Base-by-base conservation (phyloP, 2,329 filamentous ascomycete genomes). In the Paradendryphiella salina region DNA sequence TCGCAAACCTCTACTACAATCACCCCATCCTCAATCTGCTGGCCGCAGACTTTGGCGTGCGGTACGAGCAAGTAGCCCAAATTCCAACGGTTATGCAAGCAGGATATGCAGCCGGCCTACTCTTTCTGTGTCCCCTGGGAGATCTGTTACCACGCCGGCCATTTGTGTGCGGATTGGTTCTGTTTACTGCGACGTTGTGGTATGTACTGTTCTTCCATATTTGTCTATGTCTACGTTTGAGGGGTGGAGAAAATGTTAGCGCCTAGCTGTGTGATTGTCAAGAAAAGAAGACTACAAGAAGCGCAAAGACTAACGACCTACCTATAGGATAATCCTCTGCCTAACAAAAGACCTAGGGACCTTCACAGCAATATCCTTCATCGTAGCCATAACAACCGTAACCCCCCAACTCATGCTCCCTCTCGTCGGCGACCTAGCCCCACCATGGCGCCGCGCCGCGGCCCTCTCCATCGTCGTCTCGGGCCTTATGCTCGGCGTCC, bases 1-100 rank as follows among this genome's bases (percentile, higher is more conserved):
- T 92, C 5, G 88, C 88, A 14, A 92, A 92, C 60, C 76, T 93
- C 3, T 93, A 93, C 74, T 91, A 93, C 72, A 89, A 82, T 52
- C 88, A 92, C 63, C 88, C 89, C 0, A 88, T 93, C 38, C 76
- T 93, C 18, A 90, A 91, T 65, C 82, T 88, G 42, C 79, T 94
- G 33, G 88, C 89, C 0, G 70, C 78, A 8, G 85, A 88, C 13
- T 93, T 94, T 64, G 65, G 80, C 45, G 85, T 93, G 39, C 80
- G 79, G 7, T 87, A 90, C 63, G 87, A 90, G 63, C 77, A 80
- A 46, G 84, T 88, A 0, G 78, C 82, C 3, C 73, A 83, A 33
- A 84, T 93, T 18, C 88, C 89, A 1, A 93, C 89, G 0, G 75
- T 91, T 35, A 85, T 88, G 71, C 90, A 94, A 69, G 86, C 88